Base-by-base conservation (phyloP, 208 protist genomes). In the Trypanosomatidae sp. region DNA sequence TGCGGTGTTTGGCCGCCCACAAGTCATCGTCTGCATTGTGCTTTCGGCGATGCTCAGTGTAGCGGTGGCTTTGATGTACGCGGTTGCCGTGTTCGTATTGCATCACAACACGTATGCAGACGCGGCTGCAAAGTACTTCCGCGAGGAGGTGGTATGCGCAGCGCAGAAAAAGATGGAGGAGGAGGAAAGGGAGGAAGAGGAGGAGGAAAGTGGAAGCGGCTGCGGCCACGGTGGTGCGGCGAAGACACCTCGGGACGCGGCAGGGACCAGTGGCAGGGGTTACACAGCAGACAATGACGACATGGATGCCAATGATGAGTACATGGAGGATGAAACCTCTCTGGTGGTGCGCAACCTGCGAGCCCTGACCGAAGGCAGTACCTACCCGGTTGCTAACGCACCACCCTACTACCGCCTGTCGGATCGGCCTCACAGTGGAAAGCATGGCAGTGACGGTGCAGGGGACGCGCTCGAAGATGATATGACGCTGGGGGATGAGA, bases 71-170 rank as follows among this genome's bases (percentile, higher is more conserved):
- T 7, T 84, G 7, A 70, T 71, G 22, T 72, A 71, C 62, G 53
- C 71, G 13, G 33, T 87, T 44, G 39, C 68, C 5, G 25, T 85
- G 36, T 43, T 93, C n/a, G 49, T 91, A 2, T 55, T 86, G 28
- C 77, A 89, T 59, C 85, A 94, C 82, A 95, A 92, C 72, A 74
- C 81, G 19, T 88, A 83, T 66, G 80, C 86, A n/a, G 74, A 84
- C 46, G 60, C 76, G 1, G 75, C 87, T 2, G 82, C 80, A 28
- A 80, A 58, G 7, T 89, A 90, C 70, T 86, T 91, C 66, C 78
- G 77, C 9, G 70, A 76, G 52, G 79, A 88, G 56, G 76, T 82
- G 22, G 64, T 89, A 65, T 74, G 70, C 10, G 33, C 73, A 43
- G 77, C 86, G 22, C 76, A 81, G 25, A 53, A 67, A 19, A 78